These are phyloP conservation scores for Eucalyptus leucophloia DNA, from an alignment of 345 rosid genomes.

Conservation along the genomic window DNA sequence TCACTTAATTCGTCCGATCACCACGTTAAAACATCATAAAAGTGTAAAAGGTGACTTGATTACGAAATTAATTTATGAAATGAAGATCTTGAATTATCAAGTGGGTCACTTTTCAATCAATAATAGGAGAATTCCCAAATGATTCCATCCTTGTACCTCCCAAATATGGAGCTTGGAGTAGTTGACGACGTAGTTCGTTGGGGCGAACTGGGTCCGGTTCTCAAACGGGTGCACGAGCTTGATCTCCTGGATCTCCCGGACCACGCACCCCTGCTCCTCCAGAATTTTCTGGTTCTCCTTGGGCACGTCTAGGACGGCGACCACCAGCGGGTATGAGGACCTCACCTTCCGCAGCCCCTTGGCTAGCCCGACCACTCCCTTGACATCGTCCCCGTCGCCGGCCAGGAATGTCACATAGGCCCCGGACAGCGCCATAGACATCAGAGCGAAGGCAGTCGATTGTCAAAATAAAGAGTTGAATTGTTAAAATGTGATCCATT, in stretches of 20 bases:
- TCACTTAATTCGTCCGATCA: too few relatives aligned
- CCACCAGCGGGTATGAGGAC: rapidly evolving
- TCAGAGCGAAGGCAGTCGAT: too few relatives aligned
- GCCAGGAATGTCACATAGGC: neutral
- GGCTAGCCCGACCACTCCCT: neutral
- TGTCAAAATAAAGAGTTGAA: too few relatives aligned
- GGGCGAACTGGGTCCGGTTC: neutral
- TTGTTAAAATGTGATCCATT: too few relatives aligned
- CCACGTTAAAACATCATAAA: neutral
- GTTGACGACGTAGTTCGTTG: neutral
- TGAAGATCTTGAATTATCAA: neutral
- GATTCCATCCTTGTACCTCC: neutral
- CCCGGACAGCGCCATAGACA: rapidly evolving
- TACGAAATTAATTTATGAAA: too few relatives aligned
- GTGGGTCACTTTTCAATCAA: neutral
- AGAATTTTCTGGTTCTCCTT: neutral
- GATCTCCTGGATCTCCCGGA: neutral
- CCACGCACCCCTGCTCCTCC: neutral
- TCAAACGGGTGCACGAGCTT: rapidly evolving
- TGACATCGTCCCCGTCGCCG: rapidly evolving
- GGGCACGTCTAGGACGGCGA: neutral
- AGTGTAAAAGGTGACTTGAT: neutral
- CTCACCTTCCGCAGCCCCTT: neutral
- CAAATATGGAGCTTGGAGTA: neutral
- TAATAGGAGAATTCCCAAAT: neutral